Conservation (phyloP, 352 stramenopile genomes). For the Phytopythium mirpurense region DNA sequence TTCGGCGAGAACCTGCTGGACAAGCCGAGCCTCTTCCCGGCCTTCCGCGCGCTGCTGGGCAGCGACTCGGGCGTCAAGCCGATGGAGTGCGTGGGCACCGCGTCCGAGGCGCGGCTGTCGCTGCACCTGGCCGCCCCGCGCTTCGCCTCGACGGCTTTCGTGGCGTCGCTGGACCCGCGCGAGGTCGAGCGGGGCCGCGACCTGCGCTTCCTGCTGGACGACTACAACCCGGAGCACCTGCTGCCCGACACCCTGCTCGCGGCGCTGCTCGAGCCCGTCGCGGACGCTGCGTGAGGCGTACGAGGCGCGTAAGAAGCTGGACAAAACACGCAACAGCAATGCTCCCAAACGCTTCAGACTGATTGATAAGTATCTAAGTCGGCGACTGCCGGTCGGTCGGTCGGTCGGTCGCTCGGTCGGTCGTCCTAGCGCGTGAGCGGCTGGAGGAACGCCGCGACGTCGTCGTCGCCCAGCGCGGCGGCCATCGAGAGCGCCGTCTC, state of each 20-base stretch:
- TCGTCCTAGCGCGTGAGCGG: slow-evolving; percentile 15
- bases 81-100: slow-evolving; percentile 38
- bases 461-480: slow-evolving; percentile 62
- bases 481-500: slow-evolving; percentile 74
- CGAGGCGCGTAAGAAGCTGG: background rate
- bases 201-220: slow-evolving; percentile 19
- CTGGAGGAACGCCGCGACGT: slow-evolving; percentile 63
- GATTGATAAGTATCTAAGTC: background rate
- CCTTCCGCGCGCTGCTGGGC: slow-evolving; percentile 21
- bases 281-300: slow-evolving; percentile 3
- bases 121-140: slow-evolving; percentile 21
- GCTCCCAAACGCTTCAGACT: background rate
- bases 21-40: slow-evolving; percentile 20
- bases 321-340: no score
- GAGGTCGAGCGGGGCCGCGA: slow-evolving; percentile 16
- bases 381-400: background rate
- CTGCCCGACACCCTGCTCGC: slow-evolving; percentile 23
- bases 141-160: slow-evolving; percentile 15
- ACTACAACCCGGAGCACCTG: slow-evolving; percentile 29
- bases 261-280: slow-evolving; percentile 15
- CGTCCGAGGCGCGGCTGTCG: slow-evolving; percentile 28
- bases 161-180: slow-evolving; percentile 13
- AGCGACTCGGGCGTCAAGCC: slow-evolving; percentile 30
- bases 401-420: background rate
- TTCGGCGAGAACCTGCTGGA: slow-evolving; percentile 33